Percentiles rank a stretch among this genome's conserved stretches.
These are phyloP conservation scores for Leccinum olivaceoglutinosum DNA, from an alignment of 1,284 basidiomycete species.

Conservation along the genomic window DNA sequence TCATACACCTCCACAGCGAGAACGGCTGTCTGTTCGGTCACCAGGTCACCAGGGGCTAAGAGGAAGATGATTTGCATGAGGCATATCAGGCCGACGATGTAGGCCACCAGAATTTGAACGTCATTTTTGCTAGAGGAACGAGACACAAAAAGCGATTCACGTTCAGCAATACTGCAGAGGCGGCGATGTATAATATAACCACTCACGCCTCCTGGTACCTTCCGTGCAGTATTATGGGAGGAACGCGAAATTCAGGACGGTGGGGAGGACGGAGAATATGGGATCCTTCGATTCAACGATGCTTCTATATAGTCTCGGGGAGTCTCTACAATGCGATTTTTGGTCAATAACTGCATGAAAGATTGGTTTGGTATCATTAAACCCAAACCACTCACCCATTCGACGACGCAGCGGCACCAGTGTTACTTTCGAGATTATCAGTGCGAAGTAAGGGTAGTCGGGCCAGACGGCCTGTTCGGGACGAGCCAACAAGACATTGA, in stretches of 20 bases:
- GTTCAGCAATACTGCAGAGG: neutral
- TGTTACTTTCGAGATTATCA: slow-evolving; percentile 1
- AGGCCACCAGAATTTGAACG: neutral
- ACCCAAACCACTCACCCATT: slow-evolving; percentile 1
- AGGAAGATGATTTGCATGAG: slow-evolving; percentile 23
- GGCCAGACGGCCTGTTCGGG: no score
- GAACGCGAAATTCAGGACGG: neutral
- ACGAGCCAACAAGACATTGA: no score
- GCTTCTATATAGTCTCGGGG: neutral
- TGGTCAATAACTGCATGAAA: neutral
- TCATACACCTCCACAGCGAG: slow-evolving; percentile 1
- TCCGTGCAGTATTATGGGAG: slow-evolving; percentile 11
- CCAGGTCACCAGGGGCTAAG: neutral
- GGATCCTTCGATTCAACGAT: neutral
- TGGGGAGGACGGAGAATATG: neutral
- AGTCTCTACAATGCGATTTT: neutral
- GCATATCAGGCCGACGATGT: slow-evolving; percentile 22
- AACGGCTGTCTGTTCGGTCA: neutral
- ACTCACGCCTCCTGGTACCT: slow-evolving; percentile 11
- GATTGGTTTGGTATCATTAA: neutral
- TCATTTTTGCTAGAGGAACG: slow-evolving; percentile 4
- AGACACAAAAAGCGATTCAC: neutral
- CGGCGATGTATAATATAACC: neutral
- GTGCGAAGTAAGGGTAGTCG: slow-evolving; percentile 1
- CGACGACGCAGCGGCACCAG: slow-evolving; percentile 7